Base-by-base conservation (phyloP, 2,329 filamentous ascomycete genomes). In the Colletotrichum destructivum region DNA sequence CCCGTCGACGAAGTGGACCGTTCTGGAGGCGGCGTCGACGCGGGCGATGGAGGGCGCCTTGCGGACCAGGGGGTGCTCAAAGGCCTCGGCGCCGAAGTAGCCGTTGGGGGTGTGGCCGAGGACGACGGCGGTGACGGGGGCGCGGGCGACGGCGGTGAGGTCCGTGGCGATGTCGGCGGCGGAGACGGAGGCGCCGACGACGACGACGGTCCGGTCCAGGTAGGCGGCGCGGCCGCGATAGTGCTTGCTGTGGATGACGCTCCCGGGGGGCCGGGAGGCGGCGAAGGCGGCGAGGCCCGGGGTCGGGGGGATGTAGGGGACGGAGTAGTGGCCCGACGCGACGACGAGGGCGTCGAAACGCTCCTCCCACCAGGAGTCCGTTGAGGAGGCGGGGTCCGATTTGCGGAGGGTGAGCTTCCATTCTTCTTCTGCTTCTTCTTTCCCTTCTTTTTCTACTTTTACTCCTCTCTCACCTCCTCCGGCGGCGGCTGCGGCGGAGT, bases 131-230 rank as follows among this genome's bases (percentile, higher is more conserved):
- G 88, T 83, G 2, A 91, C 81, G 0, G 88, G 88, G 0, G 79
- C 75, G 49, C 84, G 76, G 0, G 85, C 85, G 0, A 82, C 79
- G 9, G 82, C 80, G 9, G 86, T 79, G 1, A 90, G 80, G 60
- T 89, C 87, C 68, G 86, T 85, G 1, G 87, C 84, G 8, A 91
- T 90, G 74, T 93, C 91, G 26, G 89, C 87, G 0, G 88, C 90
- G 0, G 90, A 92, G 2, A 92, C 90, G 0, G 88, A 91, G 0
- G 88, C 90, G 2, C 91, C 90, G 1, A 93, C 88, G 0, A 90
- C 85, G 0, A 92, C 82, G 0, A 92, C 87, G 68, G 81, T 85
- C 88, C 87, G 89, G 11, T 76, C 82, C 35, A 75, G 76, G 74
- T 84, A 89, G 2, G 77, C 75, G 2, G 87, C 82, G 12, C 82